These are phyloP conservation scores for Clitocybe nebularis DNA, from an alignment of 1,284 basidiomycete genomes.

Conservation along the genomic window DNA sequence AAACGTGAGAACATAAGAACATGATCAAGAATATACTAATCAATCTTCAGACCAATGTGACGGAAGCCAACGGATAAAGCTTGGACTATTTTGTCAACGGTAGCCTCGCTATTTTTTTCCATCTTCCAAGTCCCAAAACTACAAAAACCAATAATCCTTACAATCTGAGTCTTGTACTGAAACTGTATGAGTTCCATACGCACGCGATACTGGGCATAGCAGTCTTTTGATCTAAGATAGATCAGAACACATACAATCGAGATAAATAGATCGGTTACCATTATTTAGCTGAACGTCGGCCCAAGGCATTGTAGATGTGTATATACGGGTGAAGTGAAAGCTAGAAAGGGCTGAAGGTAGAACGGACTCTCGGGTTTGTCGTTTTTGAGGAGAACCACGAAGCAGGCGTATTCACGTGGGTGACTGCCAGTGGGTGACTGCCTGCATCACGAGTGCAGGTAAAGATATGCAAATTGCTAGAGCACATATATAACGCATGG, in stretches of 20 bases:
- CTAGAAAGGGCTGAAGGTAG: too few relatives aligned
- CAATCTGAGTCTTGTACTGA: too few relatives aligned
- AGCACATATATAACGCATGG: background rate
- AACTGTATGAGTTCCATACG: too few relatives aligned
- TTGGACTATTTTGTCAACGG: constrained; percentile 47
- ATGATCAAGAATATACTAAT: background rate
- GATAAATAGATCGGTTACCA: constrained; percentile 26
- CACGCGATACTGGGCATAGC: constrained; percentile 43
- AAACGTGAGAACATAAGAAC: background rate
- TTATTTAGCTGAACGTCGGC: constrained; percentile 40
- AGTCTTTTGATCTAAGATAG: too few relatives aligned
- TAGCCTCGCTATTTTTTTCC: constrained; percentile 44
- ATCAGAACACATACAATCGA: too few relatives aligned
- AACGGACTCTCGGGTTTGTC: too few relatives aligned
- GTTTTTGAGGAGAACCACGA: too few relatives aligned
- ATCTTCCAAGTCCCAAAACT: constrained; percentile 51
- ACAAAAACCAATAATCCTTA: too few relatives aligned
- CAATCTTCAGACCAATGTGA: constrained; percentile 43
- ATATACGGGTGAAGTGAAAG: too few relatives aligned
- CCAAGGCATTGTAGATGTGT: constrained; percentile 43
- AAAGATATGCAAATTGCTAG: background rate
- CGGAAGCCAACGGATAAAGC: constrained; percentile 50
- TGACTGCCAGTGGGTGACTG: too few relatives aligned
- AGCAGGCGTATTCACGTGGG: too few relatives aligned
- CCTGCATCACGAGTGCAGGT: too few relatives aligned